Percentiles rank a stretch among this genome's conserved stretches.
Evolutionary conservation across 2,329 filamentous ascomycete species (phyloP).

Genomic region (Iodosphaeria phyllophila): DNA sequence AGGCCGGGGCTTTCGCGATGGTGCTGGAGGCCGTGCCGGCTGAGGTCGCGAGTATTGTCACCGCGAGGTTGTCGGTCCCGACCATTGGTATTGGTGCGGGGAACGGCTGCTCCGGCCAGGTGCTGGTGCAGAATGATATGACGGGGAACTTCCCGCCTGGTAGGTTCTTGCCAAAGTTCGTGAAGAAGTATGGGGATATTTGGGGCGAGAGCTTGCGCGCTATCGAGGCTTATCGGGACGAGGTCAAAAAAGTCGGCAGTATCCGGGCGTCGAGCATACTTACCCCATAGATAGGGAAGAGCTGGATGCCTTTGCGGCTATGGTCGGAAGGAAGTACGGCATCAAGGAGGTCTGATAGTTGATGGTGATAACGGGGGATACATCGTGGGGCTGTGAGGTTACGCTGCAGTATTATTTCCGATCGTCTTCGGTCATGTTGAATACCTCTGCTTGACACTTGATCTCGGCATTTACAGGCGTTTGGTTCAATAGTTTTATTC

Average conservation of each 20-base stretch:
- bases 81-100: constrained; percentile 96
- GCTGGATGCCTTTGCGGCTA: constrained; percentile 47
- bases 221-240: constrained; percentile 61
- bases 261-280: constrained; percentile 77
- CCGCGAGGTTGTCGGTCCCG: constrained; percentile 61
- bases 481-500: too few relatives aligned
- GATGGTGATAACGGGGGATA: too few relatives aligned
- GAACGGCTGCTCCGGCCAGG: constrained; percentile 80
- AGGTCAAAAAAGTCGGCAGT: constrained; percentile 75
- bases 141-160: constrained; percentile 81
- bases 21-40: constrained; percentile 85
- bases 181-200: constrained; percentile 85
- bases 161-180: constrained; percentile 83
- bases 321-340: too few relatives aligned
- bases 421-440: too few relatives aligned
- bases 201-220: constrained; percentile 68
- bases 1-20: constrained; percentile 71
- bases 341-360: too few relatives aligned
- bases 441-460: too few relatives aligned
- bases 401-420: too few relatives aligned
- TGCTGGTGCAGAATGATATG: constrained; percentile 94
- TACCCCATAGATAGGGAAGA: constrained; percentile 73
- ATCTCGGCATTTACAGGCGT: too few relatives aligned
- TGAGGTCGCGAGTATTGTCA: constrained; percentile 67
- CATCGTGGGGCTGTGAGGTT: too few relatives aligned